These are phyloP conservation scores for Entonaema liquescens DNA, from an alignment of 495 filamentous ascomycete genomes.

Conservation along the genomic window DNA sequence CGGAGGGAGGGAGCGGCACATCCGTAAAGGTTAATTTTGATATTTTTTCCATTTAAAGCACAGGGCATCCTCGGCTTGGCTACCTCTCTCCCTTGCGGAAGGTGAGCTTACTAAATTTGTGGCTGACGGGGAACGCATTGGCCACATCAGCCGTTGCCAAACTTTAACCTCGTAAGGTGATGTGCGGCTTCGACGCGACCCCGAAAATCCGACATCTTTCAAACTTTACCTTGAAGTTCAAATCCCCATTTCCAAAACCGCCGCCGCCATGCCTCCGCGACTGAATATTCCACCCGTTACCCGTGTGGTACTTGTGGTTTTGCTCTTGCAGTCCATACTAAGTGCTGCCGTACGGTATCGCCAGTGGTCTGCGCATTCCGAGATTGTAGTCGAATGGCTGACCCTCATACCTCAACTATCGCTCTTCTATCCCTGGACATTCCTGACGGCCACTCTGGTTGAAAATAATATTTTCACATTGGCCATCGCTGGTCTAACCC, in stretches of 20 bases:
- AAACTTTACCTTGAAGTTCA: slow-evolving; percentile 26
- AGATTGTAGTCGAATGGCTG: slow-evolving; percentile 81
- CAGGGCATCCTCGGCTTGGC: neutral
- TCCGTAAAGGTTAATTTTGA: slow-evolving; percentile 31
- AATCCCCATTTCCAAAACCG: slow-evolving; percentile 19
- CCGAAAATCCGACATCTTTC: slow-evolving; percentile 35
- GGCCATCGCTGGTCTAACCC: slow-evolving; percentile 76
- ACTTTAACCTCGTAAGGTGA: slow-evolving; percentile 33
- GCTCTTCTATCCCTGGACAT: slow-evolving; percentile 91
- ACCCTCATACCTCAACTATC: slow-evolving; percentile 84
- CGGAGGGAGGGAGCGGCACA: slow-evolving; percentile 23
- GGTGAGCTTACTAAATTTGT: slow-evolving; percentile 4
- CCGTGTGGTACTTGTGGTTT: slow-evolving; percentile 75
- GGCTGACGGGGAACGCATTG: slow-evolving; percentile 31
- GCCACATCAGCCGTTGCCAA: slow-evolving; percentile 24
- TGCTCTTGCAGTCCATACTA: slow-evolving; percentile 79
- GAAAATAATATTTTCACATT: slow-evolving; percentile 94
- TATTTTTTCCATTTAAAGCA: slow-evolving; percentile 28
- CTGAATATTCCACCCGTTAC: slow-evolving; percentile 94
- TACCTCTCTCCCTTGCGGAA: neutral
- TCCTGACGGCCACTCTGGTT: slow-evolving; percentile 84
- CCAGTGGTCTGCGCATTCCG: slow-evolving; percentile 63
- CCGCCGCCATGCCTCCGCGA: slow-evolving; percentile 74
- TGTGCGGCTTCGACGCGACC: slow-evolving; percentile 33
- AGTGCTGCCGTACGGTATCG: slow-evolving; percentile 80